Evolutionary conservation across 1,139 yeast species (phyloP).

Genomic region (Magnusiomyces magnusii): DNA sequence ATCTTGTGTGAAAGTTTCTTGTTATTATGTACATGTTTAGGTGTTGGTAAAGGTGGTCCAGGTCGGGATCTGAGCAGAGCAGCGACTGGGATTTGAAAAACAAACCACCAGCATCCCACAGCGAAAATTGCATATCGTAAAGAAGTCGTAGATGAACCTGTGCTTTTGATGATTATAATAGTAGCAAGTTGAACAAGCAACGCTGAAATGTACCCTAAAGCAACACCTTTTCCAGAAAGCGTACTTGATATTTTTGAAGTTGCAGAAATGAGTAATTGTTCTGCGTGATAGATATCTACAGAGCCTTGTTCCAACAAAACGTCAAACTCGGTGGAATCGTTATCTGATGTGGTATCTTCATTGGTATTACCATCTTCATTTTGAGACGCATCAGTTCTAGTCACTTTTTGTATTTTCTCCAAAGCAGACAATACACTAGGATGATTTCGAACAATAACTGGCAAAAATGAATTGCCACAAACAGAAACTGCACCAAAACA

Average conservation of each 20-base stretch:
- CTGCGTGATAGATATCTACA: neutral
- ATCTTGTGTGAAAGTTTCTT: conserved; percentile 16
- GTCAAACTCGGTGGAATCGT: conserved; percentile 1
- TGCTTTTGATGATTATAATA: conserved; percentile 41
- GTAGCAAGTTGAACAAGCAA: conserved; percentile 52
- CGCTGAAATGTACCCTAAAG: conserved; percentile 58
- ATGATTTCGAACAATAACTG: conserved; percentile 43
- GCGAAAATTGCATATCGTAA: conserved; percentile 48
- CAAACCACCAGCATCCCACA: conserved; percentile 66
- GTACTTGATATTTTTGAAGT: conserved; percentile 30
- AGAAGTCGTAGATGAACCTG: conserved; percentile 39
- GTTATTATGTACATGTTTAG: conserved; percentile 13
- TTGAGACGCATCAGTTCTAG: neutral
- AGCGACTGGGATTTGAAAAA: conserved; percentile 53
- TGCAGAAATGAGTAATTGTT: conserved; percentile 15
- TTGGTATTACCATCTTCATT: neutral
- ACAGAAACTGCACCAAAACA: conserved; percentile 67
- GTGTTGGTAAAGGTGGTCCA: conserved; percentile 29
- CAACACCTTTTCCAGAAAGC: conserved; percentile 59
- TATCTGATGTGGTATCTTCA: neutral
- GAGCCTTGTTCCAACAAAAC: neutral
- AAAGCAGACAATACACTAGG: conserved; percentile 17
- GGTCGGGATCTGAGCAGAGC: conserved; percentile 41
- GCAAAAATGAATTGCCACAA: conserved; percentile 65
- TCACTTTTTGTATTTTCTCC: conserved; percentile 4